Conservation (phyloP, 768 basidiomycete species). For the Mycena galericulata region DNA sequence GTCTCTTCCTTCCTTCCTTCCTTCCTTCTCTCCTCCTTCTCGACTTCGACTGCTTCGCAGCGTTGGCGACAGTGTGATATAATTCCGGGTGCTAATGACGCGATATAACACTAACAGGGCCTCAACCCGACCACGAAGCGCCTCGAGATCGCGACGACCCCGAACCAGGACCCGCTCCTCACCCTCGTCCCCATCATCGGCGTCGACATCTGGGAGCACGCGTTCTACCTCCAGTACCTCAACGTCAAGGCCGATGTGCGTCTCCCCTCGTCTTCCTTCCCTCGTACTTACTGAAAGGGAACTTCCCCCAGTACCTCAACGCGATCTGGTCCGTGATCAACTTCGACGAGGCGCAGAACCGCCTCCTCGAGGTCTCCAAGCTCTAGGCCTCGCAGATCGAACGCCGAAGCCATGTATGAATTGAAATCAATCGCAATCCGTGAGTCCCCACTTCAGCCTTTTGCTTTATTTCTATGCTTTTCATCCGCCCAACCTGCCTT, state of each 20-base stretch:
- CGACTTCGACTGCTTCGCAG: no score
- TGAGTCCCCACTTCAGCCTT: no score
- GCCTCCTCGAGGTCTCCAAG: no score
- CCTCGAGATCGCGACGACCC: slow-evolving; percentile 90
- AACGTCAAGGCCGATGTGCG: slow-evolving; percentile 94
- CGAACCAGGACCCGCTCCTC: slow-evolving; percentile 96
- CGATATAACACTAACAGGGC: slow-evolving; percentile 60
- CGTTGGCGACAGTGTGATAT: no score
- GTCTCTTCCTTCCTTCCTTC: slow-evolving; percentile 53
- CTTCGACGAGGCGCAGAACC: slow-evolving; percentile 85
- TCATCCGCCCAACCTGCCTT: no score
- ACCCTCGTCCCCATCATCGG: slow-evolving; percentile 46
- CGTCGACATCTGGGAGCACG: slow-evolving; percentile 38
- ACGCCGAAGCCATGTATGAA: no score
- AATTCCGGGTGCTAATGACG: slow-evolving; percentile 4
- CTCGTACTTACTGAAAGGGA: neutral
- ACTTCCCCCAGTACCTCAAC: slow-evolving; percentile 73
- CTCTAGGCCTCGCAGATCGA: no score
- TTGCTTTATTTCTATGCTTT: no score
- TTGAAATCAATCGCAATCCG: no score
- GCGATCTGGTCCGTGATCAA: slow-evolving; percentile 94
- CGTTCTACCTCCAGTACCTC: slow-evolving; percentile 92
- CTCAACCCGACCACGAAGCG: slow-evolving; percentile 71
- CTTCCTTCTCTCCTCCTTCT: no score
- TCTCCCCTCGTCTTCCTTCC: slow-evolving; percentile 9